phyloP scores from a whole-genome alignment of 2,329 filamentous ascomycete species.

The Fusarium citri region DNA sequence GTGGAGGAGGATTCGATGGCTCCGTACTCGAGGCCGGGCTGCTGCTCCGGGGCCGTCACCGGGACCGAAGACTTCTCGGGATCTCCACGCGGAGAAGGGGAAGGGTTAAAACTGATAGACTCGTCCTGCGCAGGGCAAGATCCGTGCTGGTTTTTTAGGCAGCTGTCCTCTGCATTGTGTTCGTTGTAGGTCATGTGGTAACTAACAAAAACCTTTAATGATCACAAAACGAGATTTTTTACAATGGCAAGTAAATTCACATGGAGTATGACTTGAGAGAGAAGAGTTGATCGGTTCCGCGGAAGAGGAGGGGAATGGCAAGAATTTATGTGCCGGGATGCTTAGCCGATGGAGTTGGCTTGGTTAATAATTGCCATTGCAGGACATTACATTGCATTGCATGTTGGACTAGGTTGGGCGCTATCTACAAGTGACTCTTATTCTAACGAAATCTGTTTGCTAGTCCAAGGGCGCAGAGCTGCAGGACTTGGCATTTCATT shows the following conservation, averaged over 20 bases:
- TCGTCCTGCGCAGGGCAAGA: slow-evolving; percentile 14
- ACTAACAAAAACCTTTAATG: not conserved
- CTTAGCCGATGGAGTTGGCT: slow-evolving; percentile 15
- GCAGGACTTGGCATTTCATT: slow-evolving; percentile 17
- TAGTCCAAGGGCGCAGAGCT: not conserved
- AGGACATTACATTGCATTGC: not conserved
- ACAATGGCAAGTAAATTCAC: not conserved
- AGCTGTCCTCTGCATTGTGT: slow-evolving; percentile 49
- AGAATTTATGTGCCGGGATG: slow-evolving; percentile 28
- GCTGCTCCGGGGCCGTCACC: slow-evolving; percentile 10
- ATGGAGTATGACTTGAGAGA: not conserved
- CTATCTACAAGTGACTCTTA: slow-evolving; percentile 8
- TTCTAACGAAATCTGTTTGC: not conserved
- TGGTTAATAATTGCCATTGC: slow-evolving; percentile 22
- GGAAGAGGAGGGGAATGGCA: not conserved
- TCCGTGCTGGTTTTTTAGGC: slow-evolving; percentile 46
- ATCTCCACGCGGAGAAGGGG: slow-evolving; percentile 4
- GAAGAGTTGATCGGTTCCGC: not conserved
- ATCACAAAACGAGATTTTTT: slow-evolving; percentile 12
- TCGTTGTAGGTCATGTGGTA: slow-evolving; percentile 27
- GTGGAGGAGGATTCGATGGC: not conserved
- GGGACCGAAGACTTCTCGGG: slow-evolving; percentile 18
- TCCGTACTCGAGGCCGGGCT: slow-evolving; percentile 24
- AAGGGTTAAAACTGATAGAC: slow-evolving; percentile 9
- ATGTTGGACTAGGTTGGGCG: slow-evolving; percentile 11